A percentile compares a stretch with the other conserved stretches of the same genome.
phyloP scores from a whole-genome alignment of 2,329 filamentous ascomycete genomes.

The Tolypocladium endophyticum region DNA sequence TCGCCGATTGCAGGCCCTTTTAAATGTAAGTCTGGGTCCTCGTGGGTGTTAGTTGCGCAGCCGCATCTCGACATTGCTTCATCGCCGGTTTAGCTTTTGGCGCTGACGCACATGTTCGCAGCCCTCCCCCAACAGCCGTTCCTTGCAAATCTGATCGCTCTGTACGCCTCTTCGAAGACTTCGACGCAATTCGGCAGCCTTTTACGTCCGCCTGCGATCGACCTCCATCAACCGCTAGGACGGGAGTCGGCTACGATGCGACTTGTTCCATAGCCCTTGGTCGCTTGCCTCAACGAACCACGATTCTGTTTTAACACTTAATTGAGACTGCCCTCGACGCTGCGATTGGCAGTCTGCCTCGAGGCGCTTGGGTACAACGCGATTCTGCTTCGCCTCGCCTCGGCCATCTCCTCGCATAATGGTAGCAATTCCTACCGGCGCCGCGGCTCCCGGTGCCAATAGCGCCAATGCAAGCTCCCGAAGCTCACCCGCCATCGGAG shows the following conservation, averaged over 20 bases:
- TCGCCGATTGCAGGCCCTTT: not conserved
- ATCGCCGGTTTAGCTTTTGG: not conserved
- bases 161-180: not conserved
- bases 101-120: not conserved
- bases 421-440: conserved; percentile 28
- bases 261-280: conserved; percentile 7
- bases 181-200: not conserved
- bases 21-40: conserved; percentile 2
- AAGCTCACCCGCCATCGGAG: conserved; percentile 37
- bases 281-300: conserved; percentile 2
- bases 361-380: conserved; percentile 3
- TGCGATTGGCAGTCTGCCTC: not conserved
- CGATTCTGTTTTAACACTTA: not conserved
- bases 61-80: not conserved
- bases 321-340: not conserved
- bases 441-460: conserved; percentile 21
- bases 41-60: conserved; percentile 5
- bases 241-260: conserved; percentile 11
- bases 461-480: conserved; percentile 40
- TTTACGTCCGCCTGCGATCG: not conserved
- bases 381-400: conserved; percentile 1
- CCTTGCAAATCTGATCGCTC: not conserved
- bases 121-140: not conserved
- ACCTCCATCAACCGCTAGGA: not conserved
- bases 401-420: conserved; percentile 16